Conservation (phyloP, 306 rosid genomes). For the Quercus cerris region DNA sequence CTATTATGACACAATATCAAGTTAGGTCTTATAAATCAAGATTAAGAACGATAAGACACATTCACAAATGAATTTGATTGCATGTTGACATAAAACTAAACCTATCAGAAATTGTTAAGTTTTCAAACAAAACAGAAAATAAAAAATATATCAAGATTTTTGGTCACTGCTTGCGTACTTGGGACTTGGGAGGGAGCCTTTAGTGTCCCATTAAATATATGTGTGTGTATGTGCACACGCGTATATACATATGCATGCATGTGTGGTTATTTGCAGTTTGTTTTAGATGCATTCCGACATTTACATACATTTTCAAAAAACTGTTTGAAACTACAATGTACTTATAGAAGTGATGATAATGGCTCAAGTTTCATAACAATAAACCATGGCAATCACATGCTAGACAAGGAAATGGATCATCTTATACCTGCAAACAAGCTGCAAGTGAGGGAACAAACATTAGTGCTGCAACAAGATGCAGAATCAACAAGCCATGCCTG, state of each 20-base stretch:
- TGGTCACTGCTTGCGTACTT: background rate
- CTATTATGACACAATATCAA: background rate
- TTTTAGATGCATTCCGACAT: background rate
- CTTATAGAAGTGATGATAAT: background rate
- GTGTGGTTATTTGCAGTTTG: background rate
- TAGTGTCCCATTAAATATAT: too few relatives aligned
- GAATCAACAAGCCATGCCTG: constrained; percentile 76
- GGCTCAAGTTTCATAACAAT: background rate
- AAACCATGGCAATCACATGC: background rate
- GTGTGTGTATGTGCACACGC: rapidly evolving
- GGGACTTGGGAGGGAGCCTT: background rate
- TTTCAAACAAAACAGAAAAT: background rate
- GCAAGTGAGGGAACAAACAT: constrained; percentile 90
- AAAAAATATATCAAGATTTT: background rate
- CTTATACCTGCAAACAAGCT: constrained; percentile 91
- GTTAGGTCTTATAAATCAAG: background rate
- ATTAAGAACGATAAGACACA: background rate
- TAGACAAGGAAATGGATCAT: constrained; percentile 13
- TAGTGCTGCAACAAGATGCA: constrained; percentile 69
- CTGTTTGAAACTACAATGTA: background rate
- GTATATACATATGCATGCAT: too few relatives aligned
- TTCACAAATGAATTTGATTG: background rate
- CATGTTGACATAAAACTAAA: background rate
- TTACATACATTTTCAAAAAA: background rate
- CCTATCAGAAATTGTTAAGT: background rate